These are phyloP conservation scores for Linum lewisii DNA, from an alignment of 345 rosid genomes.

Conservation along the genomic window DNA sequence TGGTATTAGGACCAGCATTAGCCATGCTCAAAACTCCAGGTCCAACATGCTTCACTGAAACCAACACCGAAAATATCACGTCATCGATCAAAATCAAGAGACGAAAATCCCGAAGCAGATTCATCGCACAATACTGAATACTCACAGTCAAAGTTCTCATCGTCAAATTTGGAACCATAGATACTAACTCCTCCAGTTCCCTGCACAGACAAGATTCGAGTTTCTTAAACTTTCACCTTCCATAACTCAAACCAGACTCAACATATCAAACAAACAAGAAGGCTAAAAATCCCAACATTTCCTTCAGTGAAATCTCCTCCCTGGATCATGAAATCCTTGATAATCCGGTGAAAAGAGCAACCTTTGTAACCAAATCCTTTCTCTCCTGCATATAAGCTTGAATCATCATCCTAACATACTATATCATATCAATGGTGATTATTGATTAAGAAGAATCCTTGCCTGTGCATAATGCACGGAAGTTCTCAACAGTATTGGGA, in stretches of 20 bases:
- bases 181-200: constrained; percentile 92
- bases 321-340: constrained; percentile 91
- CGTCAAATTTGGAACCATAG: constrained; percentile 67
- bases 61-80: constrained; percentile 12
- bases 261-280: neutral
- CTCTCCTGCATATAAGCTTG: constrained; percentile 50
- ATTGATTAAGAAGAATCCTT: constrained; percentile 16
- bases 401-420: constrained; percentile 1
- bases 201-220: constrained; percentile 26
- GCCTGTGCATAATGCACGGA: constrained; percentile 80
- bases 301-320: constrained; percentile 88
- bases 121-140: constrained; percentile 6
- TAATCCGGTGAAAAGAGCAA: constrained; percentile 81
- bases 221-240: neutral
- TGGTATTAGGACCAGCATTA: constrained; percentile 87
- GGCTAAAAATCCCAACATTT: constrained; percentile 35
- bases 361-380: constrained; percentile 80
- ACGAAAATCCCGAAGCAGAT: neutral
- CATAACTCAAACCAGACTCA: constrained; percentile 4
- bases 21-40: constrained; percentile 95
- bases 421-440: neutral
- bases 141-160: constrained; percentile 75
- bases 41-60: constrained; percentile 83
- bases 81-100: neutral
- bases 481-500: constrained; percentile 79